Base-by-base conservation (phyloP, 2,329 filamentous ascomycete species). In the Botrytis byssoidea region DNA sequence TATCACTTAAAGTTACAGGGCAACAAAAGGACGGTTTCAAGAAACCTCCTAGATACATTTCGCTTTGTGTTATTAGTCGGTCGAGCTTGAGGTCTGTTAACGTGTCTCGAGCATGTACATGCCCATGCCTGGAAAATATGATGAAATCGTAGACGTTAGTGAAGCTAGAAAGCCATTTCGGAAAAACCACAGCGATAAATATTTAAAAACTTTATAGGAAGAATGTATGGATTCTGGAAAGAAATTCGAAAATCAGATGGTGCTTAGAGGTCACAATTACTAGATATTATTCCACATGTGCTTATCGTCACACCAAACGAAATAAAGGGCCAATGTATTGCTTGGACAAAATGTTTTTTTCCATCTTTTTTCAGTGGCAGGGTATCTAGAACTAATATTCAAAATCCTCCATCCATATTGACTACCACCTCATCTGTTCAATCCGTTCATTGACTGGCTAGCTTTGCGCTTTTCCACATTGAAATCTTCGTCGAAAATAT, bases 351-450 rank as follows among this genome's bases (percentile, higher is more conserved):
- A 57, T 29, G 18, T 5, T 25, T 48, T 66, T 66, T 66, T 37
- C 16, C 14, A 32, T 42, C 29, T 32, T 32, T 64, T 29, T 57
- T 35, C 48, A 57, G 40, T 6, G 37, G 48, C 57, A 69, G 66
- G 66, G 51, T 57, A 57, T 69, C 66, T 57, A 42, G 37, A 57
- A 69, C 66, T 69, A 69, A 32, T 42, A 57, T 69, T 57, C 48
- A 42, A 69, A 42, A 57, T 42, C 66, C 48, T 57, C 66, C 48
- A 22, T 63, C 25, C 32, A 12, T 42, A 12, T 32, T 69, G 25
- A 37, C 22, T 32, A 32, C n/a, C 48, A 57, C n/a, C 65, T 68
- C 32, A 7, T 68, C 29, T 14, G 29, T 68, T 55, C 48, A 29
- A 55, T 55, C 65, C n/a, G 29, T 37, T 57, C 35, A 70, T 42